Base-by-base conservation (phyloP, 2,329 filamentous ascomycete genomes). In the Clonostachys rosea region DNA sequence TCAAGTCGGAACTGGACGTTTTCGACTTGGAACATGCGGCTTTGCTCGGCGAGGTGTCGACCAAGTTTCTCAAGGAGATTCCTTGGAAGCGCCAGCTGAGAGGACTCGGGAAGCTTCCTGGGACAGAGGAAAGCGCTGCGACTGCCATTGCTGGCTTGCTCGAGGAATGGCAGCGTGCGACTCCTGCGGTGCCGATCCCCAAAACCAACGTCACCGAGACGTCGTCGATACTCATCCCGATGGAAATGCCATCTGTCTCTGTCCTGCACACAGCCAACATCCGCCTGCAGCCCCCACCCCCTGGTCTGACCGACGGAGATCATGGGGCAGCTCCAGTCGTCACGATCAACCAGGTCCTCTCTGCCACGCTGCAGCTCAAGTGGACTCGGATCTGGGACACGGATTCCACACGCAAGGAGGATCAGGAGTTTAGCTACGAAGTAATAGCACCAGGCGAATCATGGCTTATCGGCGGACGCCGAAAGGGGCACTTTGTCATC, bases 401-500 rank as follows among this genome's bases (percentile, higher is more conserved):
- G 0, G 35, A 24, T 14, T 12, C 66, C 13, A 49, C 63, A 2
- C 51, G 60, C 10, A 53, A 61, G 14, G 70, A 72, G 1, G 74
- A 81, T 18, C 71, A 91, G 2, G 83, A 91, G 52, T 95, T 95
- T 59, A 83, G 85, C 54, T 95, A 94, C 64, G 91, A 96, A 55
- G 75, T 97, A 18, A 81, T 83, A 13, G 85, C 86, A 1, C 81
- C 84, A 14, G 70, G 79, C 3, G 90, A 92, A 37, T 76, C 81
- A 0, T 97, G 92, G 92, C 79, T 96, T 2, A 71, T 97, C 4
- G 91, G 90, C 18, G 92, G 91, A 0, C 82, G 86, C 40, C 79
- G 88, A 43, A 87, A 89, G 53, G 88, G 86, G 0, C 87, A 89
- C 59, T 95, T 96, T 58, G 77, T 77, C 7, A 81, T 85, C 33